A percentile compares a stretch with the other conserved stretches of the same genome.
Conservation (phyloP, 2,329 filamentous ascomycete species). For the Fusarium papillatum region DNA sequence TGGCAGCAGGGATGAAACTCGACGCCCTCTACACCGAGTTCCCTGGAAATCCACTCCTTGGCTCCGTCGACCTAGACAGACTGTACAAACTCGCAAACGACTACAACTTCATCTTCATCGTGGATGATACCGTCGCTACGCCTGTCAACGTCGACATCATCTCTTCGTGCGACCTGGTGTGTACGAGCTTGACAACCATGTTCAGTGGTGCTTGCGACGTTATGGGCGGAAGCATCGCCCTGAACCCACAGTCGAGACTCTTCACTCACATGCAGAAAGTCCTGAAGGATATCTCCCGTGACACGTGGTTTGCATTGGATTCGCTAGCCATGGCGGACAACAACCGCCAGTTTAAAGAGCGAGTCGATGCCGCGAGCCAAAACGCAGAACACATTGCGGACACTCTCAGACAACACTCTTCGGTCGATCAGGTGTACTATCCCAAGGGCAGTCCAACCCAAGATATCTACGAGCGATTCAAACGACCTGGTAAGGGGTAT, state of each 20-base stretch:
- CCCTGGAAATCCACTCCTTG: constrained; percentile 49
- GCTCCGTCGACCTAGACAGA: constrained; percentile 44
- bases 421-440: constrained; percentile 53
- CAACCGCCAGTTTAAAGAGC: constrained; percentile 51
- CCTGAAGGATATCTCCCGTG: constrained; percentile 33
- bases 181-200: constrained; percentile 67
- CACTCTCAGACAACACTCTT: constrained; percentile 40
- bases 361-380: constrained; percentile 46
- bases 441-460: constrained; percentile 54
- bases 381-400: constrained; percentile 44
- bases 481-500: constrained; percentile 59
- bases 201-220: constrained; percentile 69
- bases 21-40: constrained; percentile 63
- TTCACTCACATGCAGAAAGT: constrained; percentile 47
- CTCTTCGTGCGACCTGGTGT: constrained; percentile 60
- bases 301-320: constrained; percentile 44
- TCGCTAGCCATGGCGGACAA: constrained; percentile 53
- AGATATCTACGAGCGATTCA: constrained; percentile 46
- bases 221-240: constrained; percentile 60
- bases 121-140: constrained; percentile 61
- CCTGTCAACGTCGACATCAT: constrained; percentile 62
- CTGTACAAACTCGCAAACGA: constrained; percentile 48
- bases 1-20: constrained; percentile 53
- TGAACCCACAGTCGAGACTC: constrained; percentile 57
- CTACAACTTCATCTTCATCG: constrained; percentile 55